phyloP scores from a whole-genome alignment of 805 yeast species.

The Jamesozyma gamospora region DNA sequence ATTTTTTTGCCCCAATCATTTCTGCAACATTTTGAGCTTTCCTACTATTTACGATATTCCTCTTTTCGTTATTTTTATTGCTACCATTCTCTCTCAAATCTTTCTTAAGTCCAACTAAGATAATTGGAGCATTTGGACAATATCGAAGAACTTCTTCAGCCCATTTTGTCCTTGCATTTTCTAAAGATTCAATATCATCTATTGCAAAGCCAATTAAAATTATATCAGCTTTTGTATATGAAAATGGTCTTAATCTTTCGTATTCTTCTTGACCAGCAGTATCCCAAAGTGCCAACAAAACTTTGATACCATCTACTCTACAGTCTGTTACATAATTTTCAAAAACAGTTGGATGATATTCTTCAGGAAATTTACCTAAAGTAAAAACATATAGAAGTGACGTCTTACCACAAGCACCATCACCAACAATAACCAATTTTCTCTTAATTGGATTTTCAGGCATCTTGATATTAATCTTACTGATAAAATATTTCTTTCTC shows the following conservation, averaged over 20 bases:
- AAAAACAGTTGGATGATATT: slow-evolving; percentile 88
- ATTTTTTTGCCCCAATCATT: slow-evolving; percentile 71
- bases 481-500: no score
- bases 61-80: slow-evolving; percentile 26
- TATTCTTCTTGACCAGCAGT: slow-evolving; percentile 97
- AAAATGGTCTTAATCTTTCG: slow-evolving; percentile 77
- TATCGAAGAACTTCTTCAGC: slow-evolving; percentile 69
- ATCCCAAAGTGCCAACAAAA: slow-evolving; percentile 84
- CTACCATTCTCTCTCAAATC: slow-evolving; percentile 46
- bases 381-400: slow-evolving; percentile 86
- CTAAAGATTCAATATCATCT: slow-evolving; percentile 74
- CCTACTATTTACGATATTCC: slow-evolving; percentile 38
- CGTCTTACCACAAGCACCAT: slow-evolving; percentile 93
- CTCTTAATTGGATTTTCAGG: slow-evolving; percentile 39
- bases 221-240: slow-evolving; percentile 80
- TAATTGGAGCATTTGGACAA: slow-evolving; percentile 70
- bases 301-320: slow-evolving; percentile 87
- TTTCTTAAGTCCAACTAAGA: slow-evolving; percentile 76
- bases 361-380: slow-evolving; percentile 85
- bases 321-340: slow-evolving; percentile 93
- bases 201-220: slow-evolving; percentile 80
- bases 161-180: slow-evolving; percentile 81
- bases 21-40: slow-evolving; percentile 65
- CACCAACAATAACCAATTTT: slow-evolving; percentile 85
- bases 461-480: no score